Evolutionary conservation across 495 filamentous ascomycete genomes (phyloP).

Genomic region (Pyrenula massariospora): DNA sequence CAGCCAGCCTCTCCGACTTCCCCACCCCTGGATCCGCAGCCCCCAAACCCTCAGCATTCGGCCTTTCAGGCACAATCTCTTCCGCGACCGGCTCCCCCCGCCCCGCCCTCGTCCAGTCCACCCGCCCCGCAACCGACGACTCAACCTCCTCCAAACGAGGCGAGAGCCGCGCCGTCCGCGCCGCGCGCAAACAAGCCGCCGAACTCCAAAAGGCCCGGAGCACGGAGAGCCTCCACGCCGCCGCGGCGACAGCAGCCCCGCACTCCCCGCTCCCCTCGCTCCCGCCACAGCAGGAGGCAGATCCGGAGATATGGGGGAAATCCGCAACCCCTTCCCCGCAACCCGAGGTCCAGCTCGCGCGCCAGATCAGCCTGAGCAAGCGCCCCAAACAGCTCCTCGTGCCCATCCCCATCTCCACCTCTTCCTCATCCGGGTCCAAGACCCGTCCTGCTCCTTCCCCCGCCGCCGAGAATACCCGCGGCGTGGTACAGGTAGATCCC

Average conservation of each 20-base stretch:
- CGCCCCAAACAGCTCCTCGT: background rate
- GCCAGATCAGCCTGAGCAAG: background rate
- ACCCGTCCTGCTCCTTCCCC: background rate
- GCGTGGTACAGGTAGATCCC: background rate
- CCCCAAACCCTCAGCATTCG: background rate
- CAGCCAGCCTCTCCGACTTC: background rate
- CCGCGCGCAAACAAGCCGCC: background rate
- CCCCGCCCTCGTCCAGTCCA: no score
- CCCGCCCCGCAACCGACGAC: background rate
- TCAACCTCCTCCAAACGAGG: background rate
- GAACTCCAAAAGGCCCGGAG: background rate
- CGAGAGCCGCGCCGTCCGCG: background rate
- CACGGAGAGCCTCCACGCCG: background rate
- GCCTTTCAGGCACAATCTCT: no score
- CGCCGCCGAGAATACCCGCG: no score
- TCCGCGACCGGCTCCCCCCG: background rate
- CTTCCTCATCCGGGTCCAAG: no score
- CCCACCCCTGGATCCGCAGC: background rate
- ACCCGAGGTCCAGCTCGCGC: background rate
- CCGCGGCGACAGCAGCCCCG: background rate
- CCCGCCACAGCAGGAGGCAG: no score
- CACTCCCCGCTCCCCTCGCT: background rate
- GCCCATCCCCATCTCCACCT: no score
- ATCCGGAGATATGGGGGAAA: no score
- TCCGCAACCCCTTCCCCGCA: background rate